These are phyloP conservation scores for Prillingera fragicola DNA, from an alignment of 1,284 basidiomycete genomes.

Conservation along the genomic window DNA sequence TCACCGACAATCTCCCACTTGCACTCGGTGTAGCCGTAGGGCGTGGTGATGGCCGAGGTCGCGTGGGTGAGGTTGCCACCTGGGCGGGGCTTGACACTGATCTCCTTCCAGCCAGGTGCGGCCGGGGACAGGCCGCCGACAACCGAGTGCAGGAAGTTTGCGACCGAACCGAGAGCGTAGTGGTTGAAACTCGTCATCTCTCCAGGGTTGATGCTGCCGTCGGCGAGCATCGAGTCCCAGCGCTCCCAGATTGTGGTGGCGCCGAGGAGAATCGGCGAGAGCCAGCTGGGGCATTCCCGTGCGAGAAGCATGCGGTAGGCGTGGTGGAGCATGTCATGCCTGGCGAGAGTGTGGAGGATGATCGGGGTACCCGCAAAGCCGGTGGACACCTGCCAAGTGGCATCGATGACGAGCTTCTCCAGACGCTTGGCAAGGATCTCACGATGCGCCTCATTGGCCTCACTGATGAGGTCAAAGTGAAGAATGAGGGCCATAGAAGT, in stretches of 20 bases:
- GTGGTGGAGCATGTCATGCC: slow-evolving; percentile 13
- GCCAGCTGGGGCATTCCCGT: slow-evolving; percentile 21
- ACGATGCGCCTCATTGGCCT: background rate
- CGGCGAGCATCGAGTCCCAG: slow-evolving; percentile 23
- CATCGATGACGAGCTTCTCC: slow-evolving; percentile 8
- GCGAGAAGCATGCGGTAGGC: slow-evolving; percentile 30
- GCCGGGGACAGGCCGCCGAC: slow-evolving; percentile 18
- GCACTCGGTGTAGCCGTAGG: slow-evolving; percentile 6
- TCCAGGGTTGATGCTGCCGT: slow-evolving; percentile 23
- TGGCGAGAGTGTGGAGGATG: slow-evolving; percentile 20
- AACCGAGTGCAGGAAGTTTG: slow-evolving; percentile 13
- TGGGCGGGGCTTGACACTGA: slow-evolving; percentile 14
- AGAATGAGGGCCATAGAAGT: slow-evolving; percentile 11
- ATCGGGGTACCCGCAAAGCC: slow-evolving; percentile 28
- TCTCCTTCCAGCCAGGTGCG: slow-evolving; percentile 15
- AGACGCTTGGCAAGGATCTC: slow-evolving; percentile 6
- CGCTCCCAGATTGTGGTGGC: slow-evolving; percentile 29
- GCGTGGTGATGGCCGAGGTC: slow-evolving; percentile 1
- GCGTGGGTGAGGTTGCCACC: slow-evolving; percentile 18
- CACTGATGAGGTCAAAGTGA: slow-evolving; percentile 9
- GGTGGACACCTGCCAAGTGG: slow-evolving; percentile 12
- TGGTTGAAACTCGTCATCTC: slow-evolving; percentile 27
- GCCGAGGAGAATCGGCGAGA: slow-evolving; percentile 23
- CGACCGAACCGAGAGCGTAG: slow-evolving; percentile 20
- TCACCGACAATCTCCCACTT: slow-evolving; percentile 8